Base-by-base conservation (phyloP, 2,329 filamentous ascomycete genomes). In the Verticillium zaregamsianum region DNA sequence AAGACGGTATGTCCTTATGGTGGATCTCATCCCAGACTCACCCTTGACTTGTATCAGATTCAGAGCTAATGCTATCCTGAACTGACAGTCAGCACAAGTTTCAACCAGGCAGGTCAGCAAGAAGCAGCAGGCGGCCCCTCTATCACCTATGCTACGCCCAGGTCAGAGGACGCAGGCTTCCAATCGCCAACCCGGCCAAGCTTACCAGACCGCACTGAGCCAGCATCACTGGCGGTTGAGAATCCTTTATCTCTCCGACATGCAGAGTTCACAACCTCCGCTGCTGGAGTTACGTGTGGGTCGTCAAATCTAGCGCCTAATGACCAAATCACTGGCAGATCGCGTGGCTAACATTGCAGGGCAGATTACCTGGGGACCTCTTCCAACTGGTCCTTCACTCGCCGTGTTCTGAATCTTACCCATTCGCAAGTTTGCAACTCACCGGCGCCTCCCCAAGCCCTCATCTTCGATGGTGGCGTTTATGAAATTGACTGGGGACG, bases 321-420 rank as follows among this genome's bases (percentile, higher is more conserved):
- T 35, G 33, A 9, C 33, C 9, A 35, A 4, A 5, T 7, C 15
- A 25, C 3, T 6, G 2, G 14, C 17, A 15, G 6, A 23, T 40
- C 23, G 15, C 28, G 3, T 9, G 39, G 20, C 11, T 66, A 64
- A 57, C 62, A 56, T 57, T 20, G 8, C 8, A n/a, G 9, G 3
- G 0, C 23, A 83, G 81, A 76, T 60, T 85, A 84, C 62, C 73
- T 85, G 9, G 82, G 82, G 1, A 81, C 80, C 2, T 84, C 82
- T 0, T 85, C 83, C 1, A 85, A 83, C 56, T 85, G 83, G 83
- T 81, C 82, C 0, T 85, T 85, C 58, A 77, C 77, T 31, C 73
- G 82, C 8, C 76, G 79, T 20, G 76, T 84, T 2, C 71, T 85
- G n/a, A 76, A 73, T 31, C 74, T 83, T 59, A 77, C 78, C 0